These are phyloP conservation scores for Calonectria hongkongensis DNA, from an alignment of 2,329 filamentous ascomycete species.

Conservation along the genomic window DNA sequence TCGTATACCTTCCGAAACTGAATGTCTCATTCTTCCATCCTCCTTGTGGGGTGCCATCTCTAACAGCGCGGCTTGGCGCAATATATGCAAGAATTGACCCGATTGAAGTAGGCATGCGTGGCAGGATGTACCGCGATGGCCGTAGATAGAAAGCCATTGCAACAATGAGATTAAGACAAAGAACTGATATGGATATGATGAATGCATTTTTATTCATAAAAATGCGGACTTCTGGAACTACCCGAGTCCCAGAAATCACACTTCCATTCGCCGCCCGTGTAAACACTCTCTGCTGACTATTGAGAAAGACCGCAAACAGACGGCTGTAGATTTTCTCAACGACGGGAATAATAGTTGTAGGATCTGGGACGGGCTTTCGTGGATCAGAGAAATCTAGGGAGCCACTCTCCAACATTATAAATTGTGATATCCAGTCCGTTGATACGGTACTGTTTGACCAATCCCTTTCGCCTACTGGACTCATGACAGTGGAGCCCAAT, in stretches of 20 bases:
- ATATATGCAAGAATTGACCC: slow-evolving; percentile 26
- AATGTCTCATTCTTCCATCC: slow-evolving; percentile 18
- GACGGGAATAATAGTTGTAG: neutral
- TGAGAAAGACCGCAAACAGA: neutral
- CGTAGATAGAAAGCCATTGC: neutral
- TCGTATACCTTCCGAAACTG: slow-evolving; percentile 33
- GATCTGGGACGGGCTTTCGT: neutral
- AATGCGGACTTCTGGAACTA: neutral
- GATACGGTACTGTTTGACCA: neutral
- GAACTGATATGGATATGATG: slow-evolving; percentile 1
- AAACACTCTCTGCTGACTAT: neutral
- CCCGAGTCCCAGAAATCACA: neutral
- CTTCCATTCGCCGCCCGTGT: neutral
- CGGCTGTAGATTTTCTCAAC: neutral
- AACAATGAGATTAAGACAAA: neutral
- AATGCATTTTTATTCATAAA: slow-evolving; percentile 13
- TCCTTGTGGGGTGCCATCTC: neutral
- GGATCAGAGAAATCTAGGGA: neutral
- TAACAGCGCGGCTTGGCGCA: slow-evolving; percentile 17
- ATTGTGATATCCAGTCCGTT: neutral
- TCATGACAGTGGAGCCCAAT: neutral
- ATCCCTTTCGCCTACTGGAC: neutral
- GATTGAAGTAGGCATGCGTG: slow-evolving; percentile 15
- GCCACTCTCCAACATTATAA: neutral
- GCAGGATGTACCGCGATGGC: neutral